Percentiles rank a stretch among this genome's conserved stretches.
phyloP scores from a whole-genome alignment of 805 yeast genomes.

The Starmerella apis region DNA sequence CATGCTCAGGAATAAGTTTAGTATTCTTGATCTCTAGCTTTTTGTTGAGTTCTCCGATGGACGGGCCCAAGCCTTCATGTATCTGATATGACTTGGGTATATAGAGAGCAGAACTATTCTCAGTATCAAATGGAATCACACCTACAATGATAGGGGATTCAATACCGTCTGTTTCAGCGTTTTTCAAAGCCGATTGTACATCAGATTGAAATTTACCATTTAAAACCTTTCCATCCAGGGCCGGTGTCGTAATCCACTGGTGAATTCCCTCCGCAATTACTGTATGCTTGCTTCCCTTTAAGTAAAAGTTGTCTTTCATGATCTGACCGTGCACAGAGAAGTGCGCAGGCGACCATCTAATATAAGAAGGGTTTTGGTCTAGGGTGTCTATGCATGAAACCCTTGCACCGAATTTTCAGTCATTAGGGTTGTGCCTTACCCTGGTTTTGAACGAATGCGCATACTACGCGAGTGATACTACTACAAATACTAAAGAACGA shows the following conservation, averaged over 20 bases:
- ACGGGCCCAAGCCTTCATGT: neutral
- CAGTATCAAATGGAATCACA: conserved; percentile 18
- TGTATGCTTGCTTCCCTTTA: neutral
- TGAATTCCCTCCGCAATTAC: conserved; percentile 10
- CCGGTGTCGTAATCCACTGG: conserved; percentile 8
- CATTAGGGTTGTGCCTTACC: no score
- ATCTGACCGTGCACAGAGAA: neutral
- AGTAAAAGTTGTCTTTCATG: conserved; percentile 3
- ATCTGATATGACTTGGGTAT: conserved; percentile 11
- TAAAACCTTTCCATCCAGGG: conserved; percentile 13
- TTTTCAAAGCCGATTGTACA: neutral
- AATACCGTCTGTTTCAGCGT: conserved; percentile 13
- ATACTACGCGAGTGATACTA: no score
- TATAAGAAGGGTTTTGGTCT: neutral
- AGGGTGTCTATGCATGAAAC: neutral
- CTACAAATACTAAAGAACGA: no score
- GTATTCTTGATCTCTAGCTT: neutral
- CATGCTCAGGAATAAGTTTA: conserved; percentile 7
- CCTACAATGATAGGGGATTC: conserved; percentile 16
- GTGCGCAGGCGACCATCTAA: neutral
- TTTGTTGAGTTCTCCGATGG: neutral
- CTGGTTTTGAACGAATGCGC: no score
- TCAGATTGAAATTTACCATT: conserved; percentile 9
- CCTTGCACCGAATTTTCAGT: neutral
- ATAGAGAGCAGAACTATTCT: conserved; percentile 7